Conservation (phyloP, 768 basidiomycete species). For the Russula foetens region DNA sequence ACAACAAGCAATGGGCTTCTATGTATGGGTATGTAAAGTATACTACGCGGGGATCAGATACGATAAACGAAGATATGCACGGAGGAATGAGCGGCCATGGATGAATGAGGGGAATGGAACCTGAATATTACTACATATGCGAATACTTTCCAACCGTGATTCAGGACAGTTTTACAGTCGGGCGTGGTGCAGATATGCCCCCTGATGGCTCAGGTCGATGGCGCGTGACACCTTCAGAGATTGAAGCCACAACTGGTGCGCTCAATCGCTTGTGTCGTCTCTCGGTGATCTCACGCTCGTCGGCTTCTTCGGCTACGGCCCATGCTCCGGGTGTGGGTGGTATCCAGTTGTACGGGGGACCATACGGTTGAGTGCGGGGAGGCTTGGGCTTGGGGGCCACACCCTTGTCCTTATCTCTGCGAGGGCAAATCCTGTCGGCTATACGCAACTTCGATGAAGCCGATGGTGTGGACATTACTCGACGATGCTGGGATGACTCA, state of each 20-base stretch:
- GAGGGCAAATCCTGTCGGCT: slow-evolving; percentile 5
- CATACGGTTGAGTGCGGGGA: slow-evolving; percentile 20
- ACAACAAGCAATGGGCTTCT: background rate
- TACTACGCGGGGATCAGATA: background rate
- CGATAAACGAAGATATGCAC: slow-evolving; percentile 8
- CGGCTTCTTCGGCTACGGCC: slow-evolving; percentile 7
- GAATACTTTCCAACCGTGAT: background rate
- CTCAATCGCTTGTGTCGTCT: slow-evolving; percentile 6
- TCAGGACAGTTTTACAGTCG: background rate
- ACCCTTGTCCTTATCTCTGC: slow-evolving; percentile 4
- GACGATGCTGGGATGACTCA: background rate
- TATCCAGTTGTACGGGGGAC: slow-evolving; percentile 17
- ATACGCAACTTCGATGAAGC: slow-evolving; percentile 3
- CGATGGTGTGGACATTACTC: background rate
- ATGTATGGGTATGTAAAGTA: background rate
- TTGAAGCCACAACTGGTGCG: background rate
- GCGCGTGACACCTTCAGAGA: background rate
- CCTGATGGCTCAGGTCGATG: background rate
- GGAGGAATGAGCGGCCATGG: background rate
- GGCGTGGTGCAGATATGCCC: background rate
- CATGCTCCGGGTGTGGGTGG: slow-evolving; percentile 17
- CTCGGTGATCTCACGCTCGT: background rate
- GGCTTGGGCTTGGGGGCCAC: slow-evolving; percentile 1
- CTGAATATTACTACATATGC: background rate
- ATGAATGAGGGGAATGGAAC: background rate